Evolutionary conservation across 495 filamentous ascomycete species (phyloP).

Genomic region (Entonaema liquescens): DNA sequence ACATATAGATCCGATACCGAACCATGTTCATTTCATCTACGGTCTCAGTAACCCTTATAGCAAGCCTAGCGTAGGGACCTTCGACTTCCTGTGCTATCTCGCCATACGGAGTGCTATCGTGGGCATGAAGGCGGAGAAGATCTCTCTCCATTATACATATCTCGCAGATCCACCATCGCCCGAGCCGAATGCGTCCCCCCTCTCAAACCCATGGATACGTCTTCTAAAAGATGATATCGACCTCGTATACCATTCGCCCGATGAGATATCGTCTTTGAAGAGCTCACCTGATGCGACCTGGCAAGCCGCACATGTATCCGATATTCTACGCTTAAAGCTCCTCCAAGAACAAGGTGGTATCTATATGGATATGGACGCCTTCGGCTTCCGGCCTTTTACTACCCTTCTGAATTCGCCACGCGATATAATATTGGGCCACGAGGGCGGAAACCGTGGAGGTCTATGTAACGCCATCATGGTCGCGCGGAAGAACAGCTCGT

Average conservation of each 20-base stretch:
- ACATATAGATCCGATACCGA: slow-evolving; percentile 52
- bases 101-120: slow-evolving; percentile 55
- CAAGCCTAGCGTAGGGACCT: slow-evolving; percentile 48
- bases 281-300: slow-evolving; percentile 47
- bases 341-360: slow-evolving; percentile 55
- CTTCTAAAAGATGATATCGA: slow-evolving; percentile 51
- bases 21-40: slow-evolving; percentile 59
- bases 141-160: slow-evolving; percentile 58
- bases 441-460: slow-evolving; percentile 57
- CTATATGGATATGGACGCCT: slow-evolving; percentile 57
- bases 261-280: slow-evolving; percentile 41
- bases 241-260: slow-evolving; percentile 53
- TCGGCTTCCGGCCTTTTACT: slow-evolving; percentile 52
- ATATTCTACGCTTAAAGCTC: slow-evolving; percentile 54
- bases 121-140: slow-evolving; percentile 51
- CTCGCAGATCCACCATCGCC: slow-evolving; percentile 51
- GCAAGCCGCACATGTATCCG: slow-evolving; percentile 55
- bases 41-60: slow-evolving; percentile 52
- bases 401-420: slow-evolving; percentile 42
- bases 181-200: slow-evolving; percentile 48
- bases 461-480: slow-evolving; percentile 59
- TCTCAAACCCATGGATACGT: slow-evolving; percentile 54
- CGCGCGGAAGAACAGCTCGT: slow-evolving; percentile 52
- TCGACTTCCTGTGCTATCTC: slow-evolving; percentile 58
- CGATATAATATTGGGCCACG: slow-evolving; percentile 55